These are phyloP conservation scores for Microsporum audouinii DNA, from an alignment of 2,329 filamentous ascomycete species.

Conservation along the genomic window DNA sequence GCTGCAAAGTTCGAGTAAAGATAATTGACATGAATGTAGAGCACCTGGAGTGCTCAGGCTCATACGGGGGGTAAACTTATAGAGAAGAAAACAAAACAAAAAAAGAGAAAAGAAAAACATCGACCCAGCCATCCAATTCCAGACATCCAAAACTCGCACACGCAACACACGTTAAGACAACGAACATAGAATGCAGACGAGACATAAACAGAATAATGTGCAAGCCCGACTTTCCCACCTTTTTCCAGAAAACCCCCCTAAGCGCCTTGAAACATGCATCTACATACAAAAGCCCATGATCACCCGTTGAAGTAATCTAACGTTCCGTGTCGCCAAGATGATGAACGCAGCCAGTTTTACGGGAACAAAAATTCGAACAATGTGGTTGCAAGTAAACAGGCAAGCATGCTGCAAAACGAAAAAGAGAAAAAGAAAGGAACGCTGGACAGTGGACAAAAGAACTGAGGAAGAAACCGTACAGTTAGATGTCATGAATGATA, in stretches of 20 bases:
- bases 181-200: not conserved
- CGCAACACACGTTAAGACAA: not conserved
- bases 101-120: not conserved
- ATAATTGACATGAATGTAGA: not conserved
- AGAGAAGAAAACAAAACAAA: not conserved
- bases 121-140: not conserved
- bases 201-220: not conserved
- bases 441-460: not conserved
- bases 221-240: not conserved
- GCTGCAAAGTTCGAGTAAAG: not conserved
- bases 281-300: slow-evolving; percentile 2
- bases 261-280: slow-evolving; percentile 2
- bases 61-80: not conserved
- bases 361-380: not conserved
- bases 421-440: not conserved
- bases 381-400: not conserved
- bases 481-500: not conserved
- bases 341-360: not conserved
- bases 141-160: not conserved
- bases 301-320: slow-evolving; percentile 1
- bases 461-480: not conserved
- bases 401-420: not conserved
- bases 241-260: not conserved
- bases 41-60: not conserved
- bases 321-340: not conserved